phyloP scores from a whole-genome alignment of 2,329 filamentous ascomycete species.

The Tolypocladium pustulatum region DNA sequence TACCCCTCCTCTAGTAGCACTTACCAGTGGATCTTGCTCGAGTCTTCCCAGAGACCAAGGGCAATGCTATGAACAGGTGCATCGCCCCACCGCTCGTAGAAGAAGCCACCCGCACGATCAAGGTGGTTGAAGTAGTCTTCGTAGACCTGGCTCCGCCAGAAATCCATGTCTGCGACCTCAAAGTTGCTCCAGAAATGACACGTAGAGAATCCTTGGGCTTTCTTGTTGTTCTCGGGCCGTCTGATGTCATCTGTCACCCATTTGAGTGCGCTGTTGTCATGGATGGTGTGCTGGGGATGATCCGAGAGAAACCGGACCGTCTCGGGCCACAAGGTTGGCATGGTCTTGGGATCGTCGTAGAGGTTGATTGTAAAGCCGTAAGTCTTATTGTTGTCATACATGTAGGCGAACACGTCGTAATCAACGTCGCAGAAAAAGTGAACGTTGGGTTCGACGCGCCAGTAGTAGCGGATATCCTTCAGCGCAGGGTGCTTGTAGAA shows the following conservation, averaged over 20 bases:
- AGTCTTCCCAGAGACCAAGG: conserved; percentile 83
- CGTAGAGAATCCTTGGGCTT: conserved; percentile 88
- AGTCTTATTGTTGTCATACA: conserved; percentile 97
- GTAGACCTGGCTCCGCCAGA: conserved; percentile 85
- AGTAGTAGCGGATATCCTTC: conserved; percentile 78
- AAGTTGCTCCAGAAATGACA: conserved; percentile 99
- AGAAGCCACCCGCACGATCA: conserved; percentile 95
- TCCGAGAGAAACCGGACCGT: conserved; percentile 82
- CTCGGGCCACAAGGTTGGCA: conserved; percentile 89
- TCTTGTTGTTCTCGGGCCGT: conserved; percentile 67
- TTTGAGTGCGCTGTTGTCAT: conserved; percentile 72
- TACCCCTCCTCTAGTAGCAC: conserved; percentile 17
- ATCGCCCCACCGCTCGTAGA: conserved; percentile 97
- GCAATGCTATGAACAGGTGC: conserved; percentile 94
- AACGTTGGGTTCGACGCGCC: conserved; percentile 96
- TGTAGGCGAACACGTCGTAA: conserved; percentile 96
- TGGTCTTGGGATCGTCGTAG: conserved; percentile 81
- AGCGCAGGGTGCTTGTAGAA: conserved; percentile 96
- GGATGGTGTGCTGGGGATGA: conserved; percentile 63
- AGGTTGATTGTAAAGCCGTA: conserved; percentile 98
- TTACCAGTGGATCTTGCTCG: conserved; percentile 84
- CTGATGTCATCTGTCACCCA: conserved; percentile 75
- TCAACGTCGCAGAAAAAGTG: conserved; percentile 99
- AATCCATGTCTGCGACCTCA: conserved; percentile 85
- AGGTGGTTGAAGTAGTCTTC: conserved; percentile 95